These are phyloP conservation scores for Candida chauliodis DNA, from an alignment of 805 yeast genomes.

Conservation along the genomic window DNA sequence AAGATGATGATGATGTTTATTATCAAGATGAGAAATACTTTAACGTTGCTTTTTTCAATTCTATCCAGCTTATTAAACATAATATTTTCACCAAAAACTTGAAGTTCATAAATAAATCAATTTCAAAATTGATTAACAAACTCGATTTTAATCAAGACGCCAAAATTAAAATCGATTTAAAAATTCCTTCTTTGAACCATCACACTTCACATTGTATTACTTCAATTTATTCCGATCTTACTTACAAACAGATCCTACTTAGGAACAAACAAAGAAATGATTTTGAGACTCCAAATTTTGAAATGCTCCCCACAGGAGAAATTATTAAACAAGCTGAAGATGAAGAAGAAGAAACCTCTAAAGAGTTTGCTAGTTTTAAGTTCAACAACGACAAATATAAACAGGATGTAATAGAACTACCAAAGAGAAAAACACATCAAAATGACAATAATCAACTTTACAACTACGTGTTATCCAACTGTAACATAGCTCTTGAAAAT, in stretches of 20 bases:
- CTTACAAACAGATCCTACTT: constrained; percentile 1
- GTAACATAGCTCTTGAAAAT: constrained; percentile 4
- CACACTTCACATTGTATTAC: constrained; percentile 19
- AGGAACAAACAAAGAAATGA: background rate
- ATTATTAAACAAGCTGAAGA: background rate
- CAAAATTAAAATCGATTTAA: constrained; percentile 16
- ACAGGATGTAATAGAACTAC: background rate
- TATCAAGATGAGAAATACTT: constrained; percentile 31
- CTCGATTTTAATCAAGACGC: background rate
- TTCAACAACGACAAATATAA: background rate
- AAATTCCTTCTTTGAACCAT: constrained; percentile 28
- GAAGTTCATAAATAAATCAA: constrained; percentile 21
- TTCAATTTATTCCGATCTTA: constrained; percentile 7
- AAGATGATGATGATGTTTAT: constrained; percentile 27
- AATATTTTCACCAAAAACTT: constrained; percentile 22
- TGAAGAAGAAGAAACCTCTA: constrained; percentile 1
- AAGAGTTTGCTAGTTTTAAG: constrained; percentile 2
- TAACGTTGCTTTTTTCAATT: constrained; percentile 12
- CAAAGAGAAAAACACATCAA: background rate
- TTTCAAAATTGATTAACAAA: constrained; percentile 18
- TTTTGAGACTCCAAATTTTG: background rate
- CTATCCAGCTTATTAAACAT: constrained; percentile 13
- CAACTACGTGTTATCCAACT: constrained; percentile 1
- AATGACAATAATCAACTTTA: background rate
- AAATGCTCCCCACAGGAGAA: constrained; percentile 1